phyloP scores from a whole-genome alignment of 2,329 filamentous ascomycete genomes.

The Metarhizium sp. region DNA sequence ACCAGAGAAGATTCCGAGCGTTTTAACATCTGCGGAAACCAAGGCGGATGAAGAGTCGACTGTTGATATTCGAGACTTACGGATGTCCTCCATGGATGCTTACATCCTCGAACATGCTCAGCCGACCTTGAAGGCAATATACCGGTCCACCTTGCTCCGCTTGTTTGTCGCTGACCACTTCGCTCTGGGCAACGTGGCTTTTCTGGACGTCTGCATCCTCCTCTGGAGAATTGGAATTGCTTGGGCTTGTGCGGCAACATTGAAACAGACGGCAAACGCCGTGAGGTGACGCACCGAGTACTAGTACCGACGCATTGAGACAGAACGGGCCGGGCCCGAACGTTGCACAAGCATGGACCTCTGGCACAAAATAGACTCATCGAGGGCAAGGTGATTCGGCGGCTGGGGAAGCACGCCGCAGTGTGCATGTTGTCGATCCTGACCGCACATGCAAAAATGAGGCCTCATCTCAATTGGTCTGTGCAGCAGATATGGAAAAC shows the following conservation, averaged over 20 bases:
- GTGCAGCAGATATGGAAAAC: too few species aligned
- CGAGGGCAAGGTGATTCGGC: too few species aligned
- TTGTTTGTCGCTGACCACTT: constrained; percentile 35
- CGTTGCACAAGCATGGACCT: not conserved
- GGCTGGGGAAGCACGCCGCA: too few species aligned
- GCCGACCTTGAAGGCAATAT: constrained; percentile 17
- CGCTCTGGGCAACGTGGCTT: constrained; percentile 24
- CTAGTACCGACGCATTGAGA: constrained; percentile 22
- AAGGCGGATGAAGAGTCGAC: constrained; percentile 3
- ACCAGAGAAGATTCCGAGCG: constrained; percentile 30
- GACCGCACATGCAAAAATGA: too few species aligned
- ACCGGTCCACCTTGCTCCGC: constrained; percentile 28
- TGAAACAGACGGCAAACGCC: not conserved
- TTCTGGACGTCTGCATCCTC: constrained; percentile 20
- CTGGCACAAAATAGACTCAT: too few species aligned
- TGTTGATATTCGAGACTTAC: constrained; percentile 36
- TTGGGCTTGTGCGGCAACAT: constrained; percentile 1
- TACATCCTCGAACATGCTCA: constrained; percentile 30
- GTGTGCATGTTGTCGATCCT: too few species aligned
- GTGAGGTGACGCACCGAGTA: not conserved
- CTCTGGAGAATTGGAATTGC: constrained; percentile 4
- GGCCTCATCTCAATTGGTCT: too few species aligned
- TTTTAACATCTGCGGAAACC: constrained; percentile 28
- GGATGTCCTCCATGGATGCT: constrained; percentile 42
- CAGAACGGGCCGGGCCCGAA: constrained; percentile 9